Conservation (phyloP, 2,329 filamentous ascomycete genomes). For the Ophiosphaerella korrae region DNA sequence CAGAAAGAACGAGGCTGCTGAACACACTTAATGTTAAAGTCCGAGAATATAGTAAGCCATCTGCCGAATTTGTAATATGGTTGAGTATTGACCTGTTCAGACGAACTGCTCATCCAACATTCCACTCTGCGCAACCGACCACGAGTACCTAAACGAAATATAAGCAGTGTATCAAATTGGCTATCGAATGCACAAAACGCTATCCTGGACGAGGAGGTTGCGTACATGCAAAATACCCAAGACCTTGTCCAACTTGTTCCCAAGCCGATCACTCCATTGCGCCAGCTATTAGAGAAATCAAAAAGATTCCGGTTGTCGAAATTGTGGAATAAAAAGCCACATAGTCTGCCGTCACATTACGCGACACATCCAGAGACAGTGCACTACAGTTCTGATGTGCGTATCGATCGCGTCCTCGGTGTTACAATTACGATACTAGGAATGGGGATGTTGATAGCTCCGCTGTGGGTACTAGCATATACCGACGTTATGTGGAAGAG, state of each 20-base stretch:
- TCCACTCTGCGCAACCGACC: constrained; percentile 5
- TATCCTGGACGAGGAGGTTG: constrained; percentile 1
- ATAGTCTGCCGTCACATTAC: neutral
- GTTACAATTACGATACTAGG: constrained; percentile 6
- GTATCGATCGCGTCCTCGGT: constrained; percentile 9
- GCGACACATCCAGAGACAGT: neutral
- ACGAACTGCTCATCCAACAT: constrained; percentile 14
- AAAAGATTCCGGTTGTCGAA: constrained; percentile 4
- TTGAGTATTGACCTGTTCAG: neutral
- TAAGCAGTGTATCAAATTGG: constrained; percentile 11
- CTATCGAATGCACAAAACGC: neutral
- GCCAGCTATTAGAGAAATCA: constrained; percentile 9
- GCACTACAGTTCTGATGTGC: constrained; percentile 10
- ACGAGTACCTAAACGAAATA: constrained; percentile 3
- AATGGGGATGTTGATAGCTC: constrained; percentile 18
- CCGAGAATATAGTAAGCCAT: neutral
- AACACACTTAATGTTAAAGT: neutral
- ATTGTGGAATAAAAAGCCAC: constrained; percentile 5
- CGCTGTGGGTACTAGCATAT: constrained; percentile 15
- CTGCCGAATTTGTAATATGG: neutral
- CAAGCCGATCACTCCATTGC: constrained; percentile 7
- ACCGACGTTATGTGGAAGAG: constrained; percentile 6
- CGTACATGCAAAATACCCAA: constrained; percentile 4
- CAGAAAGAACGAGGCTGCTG: neutral
- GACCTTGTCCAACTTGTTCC: constrained; percentile 11